These are phyloP conservation scores for Venturia asperata DNA, from an alignment of 2,329 filamentous ascomycete genomes.

Conservation along the genomic window DNA sequence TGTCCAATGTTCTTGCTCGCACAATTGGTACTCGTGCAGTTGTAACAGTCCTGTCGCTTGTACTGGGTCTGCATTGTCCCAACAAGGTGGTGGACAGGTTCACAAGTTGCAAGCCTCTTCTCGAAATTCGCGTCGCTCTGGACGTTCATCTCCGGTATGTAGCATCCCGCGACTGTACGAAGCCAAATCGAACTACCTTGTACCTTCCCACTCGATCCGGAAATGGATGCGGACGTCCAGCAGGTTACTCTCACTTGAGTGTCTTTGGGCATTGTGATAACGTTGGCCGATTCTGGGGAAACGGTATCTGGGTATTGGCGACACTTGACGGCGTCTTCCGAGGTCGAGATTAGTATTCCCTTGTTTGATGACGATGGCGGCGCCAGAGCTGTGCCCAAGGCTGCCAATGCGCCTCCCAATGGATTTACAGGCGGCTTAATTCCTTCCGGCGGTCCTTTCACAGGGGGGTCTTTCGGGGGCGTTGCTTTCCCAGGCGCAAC, in stretches of 20 bases:
- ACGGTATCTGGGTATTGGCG: slow-evolving; percentile 8
- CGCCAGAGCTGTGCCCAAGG: neutral
- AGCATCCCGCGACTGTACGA: slow-evolving; percentile 10
- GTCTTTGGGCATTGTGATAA: neutral
- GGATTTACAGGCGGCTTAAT: neutral
- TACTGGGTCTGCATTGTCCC: slow-evolving; percentile 7
- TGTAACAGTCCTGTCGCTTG: slow-evolving; percentile 3
- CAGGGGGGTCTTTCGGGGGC: neutral
- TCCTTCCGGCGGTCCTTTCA: neutral
- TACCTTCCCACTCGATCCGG: slow-evolving; percentile 7
- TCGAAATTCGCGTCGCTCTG: neutral
- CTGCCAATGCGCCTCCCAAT: neutral
- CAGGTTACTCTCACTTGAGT: neutral
- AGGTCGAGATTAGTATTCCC: neutral
- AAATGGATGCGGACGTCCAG: slow-evolving; percentile 1
- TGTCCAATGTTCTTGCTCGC: slow-evolving; percentile 2
- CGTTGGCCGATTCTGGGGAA: neutral
- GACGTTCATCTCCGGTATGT: slow-evolving; percentile 9
- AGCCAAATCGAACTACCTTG: slow-evolving; percentile 11
- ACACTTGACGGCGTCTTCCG: slow-evolving; percentile 7
- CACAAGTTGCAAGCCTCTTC: neutral
- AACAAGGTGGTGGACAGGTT: neutral
- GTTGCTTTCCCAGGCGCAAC: neutral
- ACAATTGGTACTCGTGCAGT: slow-evolving; percentile 13
- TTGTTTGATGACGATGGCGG: neutral